Evolutionary conservation across 2,329 filamentous ascomycete genomes (phyloP).

Genomic region (Colletotrichum gigasporum): DNA sequence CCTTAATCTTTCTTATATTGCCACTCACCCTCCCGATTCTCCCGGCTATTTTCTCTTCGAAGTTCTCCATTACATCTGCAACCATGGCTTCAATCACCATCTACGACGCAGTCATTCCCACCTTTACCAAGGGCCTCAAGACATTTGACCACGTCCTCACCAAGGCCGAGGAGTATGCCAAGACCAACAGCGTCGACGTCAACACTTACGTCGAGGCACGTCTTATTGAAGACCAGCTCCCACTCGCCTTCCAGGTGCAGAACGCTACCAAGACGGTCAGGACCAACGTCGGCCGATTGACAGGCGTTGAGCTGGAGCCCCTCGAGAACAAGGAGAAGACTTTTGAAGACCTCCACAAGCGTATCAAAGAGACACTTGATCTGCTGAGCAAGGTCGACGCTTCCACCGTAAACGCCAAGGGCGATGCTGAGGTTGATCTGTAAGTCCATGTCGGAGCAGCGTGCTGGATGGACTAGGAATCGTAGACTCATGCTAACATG

Average conservation of each 20-base stretch:
- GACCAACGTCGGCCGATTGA: slow-evolving; percentile 39
- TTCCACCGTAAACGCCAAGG: slow-evolving; percentile 37
- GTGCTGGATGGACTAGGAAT: too few relatives aligned
- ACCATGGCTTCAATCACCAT: slow-evolving; percentile 41
- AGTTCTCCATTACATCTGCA: not conserved
- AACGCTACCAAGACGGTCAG: slow-evolving; percentile 40
- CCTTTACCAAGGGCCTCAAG: slow-evolving; percentile 37
- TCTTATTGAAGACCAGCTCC: slow-evolving; percentile 46
- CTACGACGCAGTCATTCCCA: slow-evolving; percentile 40
- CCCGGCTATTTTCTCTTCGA: not conserved
- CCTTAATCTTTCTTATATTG: not conserved
- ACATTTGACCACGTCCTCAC: slow-evolving; percentile 40
- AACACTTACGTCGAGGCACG: slow-evolving; percentile 36
- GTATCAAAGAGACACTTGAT: slow-evolving; percentile 40
- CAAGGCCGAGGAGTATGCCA: slow-evolving; percentile 41
- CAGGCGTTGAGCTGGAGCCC: slow-evolving; percentile 33
- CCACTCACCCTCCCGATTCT: not conserved
- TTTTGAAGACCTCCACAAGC: slow-evolving; percentile 40
- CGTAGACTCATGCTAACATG: too few relatives aligned
- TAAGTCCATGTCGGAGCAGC: slow-evolving; percentile 29
- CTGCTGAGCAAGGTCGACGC: slow-evolving; percentile 39
- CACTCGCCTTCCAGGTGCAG: slow-evolving; percentile 47
- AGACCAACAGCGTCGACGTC: slow-evolving; percentile 36
- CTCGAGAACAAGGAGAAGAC: slow-evolving; percentile 44
- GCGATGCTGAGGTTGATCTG: slow-evolving; percentile 36